phyloP scores from a whole-genome alignment of 768 basidiomycete species.

The Mycena galopus region DNA sequence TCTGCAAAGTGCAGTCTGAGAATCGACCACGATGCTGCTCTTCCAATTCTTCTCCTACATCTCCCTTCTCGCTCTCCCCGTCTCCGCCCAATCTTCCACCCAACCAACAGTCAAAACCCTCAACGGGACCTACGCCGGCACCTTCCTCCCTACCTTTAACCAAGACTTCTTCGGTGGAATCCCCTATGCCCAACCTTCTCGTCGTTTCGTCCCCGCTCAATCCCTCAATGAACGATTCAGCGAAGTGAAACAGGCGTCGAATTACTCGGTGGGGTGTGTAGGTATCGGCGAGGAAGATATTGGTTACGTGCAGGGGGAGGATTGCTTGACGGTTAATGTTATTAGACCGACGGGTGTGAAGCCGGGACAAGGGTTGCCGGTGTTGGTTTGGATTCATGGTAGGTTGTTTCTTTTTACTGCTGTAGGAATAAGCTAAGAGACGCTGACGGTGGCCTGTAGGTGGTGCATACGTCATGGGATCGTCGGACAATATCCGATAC shows the following conservation, averaged over 20 bases:
- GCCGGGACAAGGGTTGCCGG: conserved; percentile 28
- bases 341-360: conserved; percentile 30
- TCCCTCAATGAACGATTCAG: conserved; percentile 26
- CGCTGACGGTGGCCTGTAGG: conserved; percentile 23
- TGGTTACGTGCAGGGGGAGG: conserved; percentile 29
- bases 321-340: conserved; percentile 27
- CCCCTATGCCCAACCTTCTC: conserved; percentile 28
- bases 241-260: conserved; percentile 27
- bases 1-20: conserved; percentile 24
- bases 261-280: conserved; percentile 30
- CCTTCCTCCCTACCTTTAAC: conserved; percentile 28
- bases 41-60: conserved; percentile 26
- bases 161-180: conserved; percentile 29
- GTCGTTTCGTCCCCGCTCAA: conserved; percentile 30
- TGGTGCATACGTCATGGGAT: conserved; percentile 26
- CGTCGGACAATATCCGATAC: conserved; percentile 30
- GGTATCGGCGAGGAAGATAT: conserved; percentile 25
- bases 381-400: conserved; percentile 29
- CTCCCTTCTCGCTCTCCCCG: conserved; percentile 20
- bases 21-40: conserved; percentile 22
- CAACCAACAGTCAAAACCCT: conserved; percentile 29
- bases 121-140: conserved; percentile 26
- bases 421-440: conserved; percentile 27
- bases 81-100: conserved; percentile 27
- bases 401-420: conserved; percentile 21